Evolutionary conservation across 768 basidiomycete species (phyloP).

Genomic region (Paxillus rubicundulus): DNA sequence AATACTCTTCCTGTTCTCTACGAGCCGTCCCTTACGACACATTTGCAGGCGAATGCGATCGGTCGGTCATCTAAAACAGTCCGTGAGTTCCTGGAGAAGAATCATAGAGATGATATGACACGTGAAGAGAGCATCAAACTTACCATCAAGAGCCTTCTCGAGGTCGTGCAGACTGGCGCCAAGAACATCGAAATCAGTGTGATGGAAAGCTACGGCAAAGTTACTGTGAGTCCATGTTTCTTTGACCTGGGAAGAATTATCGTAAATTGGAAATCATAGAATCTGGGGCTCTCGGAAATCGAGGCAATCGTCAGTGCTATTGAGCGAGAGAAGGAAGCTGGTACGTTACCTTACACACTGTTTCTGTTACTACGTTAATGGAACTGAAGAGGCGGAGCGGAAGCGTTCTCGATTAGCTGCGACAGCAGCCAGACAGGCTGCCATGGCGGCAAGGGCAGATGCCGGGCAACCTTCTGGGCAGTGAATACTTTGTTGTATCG

Average conservation of each 20-base stretch:
- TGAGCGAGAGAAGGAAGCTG: slow-evolving; percentile 95
- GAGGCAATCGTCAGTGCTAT: slow-evolving; percentile 91
- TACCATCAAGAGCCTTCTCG: slow-evolving; percentile 91
- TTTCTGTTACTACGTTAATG: slow-evolving; percentile 2
- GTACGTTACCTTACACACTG: slow-evolving; percentile 38
- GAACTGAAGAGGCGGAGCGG: slow-evolving; percentile 80
- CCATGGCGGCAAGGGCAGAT: slow-evolving; percentile 66
- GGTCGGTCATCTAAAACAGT: slow-evolving; percentile 98
- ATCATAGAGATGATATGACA: slow-evolving; percentile 87
- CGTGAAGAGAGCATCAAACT: slow-evolving; percentile 92
- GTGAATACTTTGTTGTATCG: slow-evolving; percentile 25
- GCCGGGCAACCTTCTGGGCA: slow-evolving; percentile 36
- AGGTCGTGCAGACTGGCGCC: slow-evolving; percentile 99
- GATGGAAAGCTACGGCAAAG: slow-evolving; percentile 93
- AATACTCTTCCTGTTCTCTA: neutral
- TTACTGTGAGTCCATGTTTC: slow-evolving; percentile 57
- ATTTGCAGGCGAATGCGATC: slow-evolving; percentile 86
- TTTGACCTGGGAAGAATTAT: neutral
- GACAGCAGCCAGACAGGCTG: slow-evolving; percentile 87
- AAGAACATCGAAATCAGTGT: slow-evolving; percentile 99
- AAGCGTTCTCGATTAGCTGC: slow-evolving; percentile 89
- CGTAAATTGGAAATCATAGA: slow-evolving; percentile 44
- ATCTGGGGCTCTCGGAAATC: slow-evolving; percentile 82
- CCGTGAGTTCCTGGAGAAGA: slow-evolving; percentile 97
- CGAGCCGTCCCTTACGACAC: neutral